Percentiles rank a stretch among this genome's conserved stretches.
phyloP scores from a whole-genome alignment of 306 rosid species.

The Prosopis cineraria region DNA sequence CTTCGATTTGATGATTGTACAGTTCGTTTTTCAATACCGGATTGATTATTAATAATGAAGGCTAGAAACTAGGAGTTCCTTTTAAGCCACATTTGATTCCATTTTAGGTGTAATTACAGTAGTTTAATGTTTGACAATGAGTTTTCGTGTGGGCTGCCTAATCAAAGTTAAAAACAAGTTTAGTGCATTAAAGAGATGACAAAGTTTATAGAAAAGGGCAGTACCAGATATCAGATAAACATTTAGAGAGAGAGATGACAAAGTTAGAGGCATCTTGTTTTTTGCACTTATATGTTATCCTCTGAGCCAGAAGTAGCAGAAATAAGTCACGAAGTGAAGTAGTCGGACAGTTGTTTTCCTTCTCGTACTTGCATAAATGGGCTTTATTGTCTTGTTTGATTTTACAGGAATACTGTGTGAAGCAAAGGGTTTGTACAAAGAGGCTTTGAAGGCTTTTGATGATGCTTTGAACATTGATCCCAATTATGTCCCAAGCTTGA shows the following conservation, averaged over 20 bases:
- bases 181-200: not conserved
- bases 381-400: constrained; percentile 1
- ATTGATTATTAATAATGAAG: constrained; percentile 11
- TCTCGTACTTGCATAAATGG: not conserved
- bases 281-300: not conserved
- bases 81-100: not conserved
- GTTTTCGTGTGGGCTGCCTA: constrained; percentile 1
- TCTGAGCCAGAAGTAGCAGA: not conserved
- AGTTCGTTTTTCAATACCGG: not conserved
- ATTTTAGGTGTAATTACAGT: not conserved
- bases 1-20: not conserved
- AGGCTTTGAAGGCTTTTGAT: constrained; percentile 62
- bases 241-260: not conserved
- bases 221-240: no score
- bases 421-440: constrained; percentile 66
- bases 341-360: not conserved
- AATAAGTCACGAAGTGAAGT: not conserved
- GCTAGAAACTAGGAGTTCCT: not conserved
- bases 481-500: constrained; percentile 72
- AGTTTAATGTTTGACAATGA: not conserved
- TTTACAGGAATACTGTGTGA: constrained; percentile 66
- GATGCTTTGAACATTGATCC: constrained; percentile 73
- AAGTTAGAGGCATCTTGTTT: not conserved
- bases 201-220: no score
- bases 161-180: not conserved